Percentiles rank a stretch among this genome's conserved stretches.
These are phyloP conservation scores for Salvia splendens DNA, from an alignment of 257 asterid species.

Conservation along the genomic window DNA sequence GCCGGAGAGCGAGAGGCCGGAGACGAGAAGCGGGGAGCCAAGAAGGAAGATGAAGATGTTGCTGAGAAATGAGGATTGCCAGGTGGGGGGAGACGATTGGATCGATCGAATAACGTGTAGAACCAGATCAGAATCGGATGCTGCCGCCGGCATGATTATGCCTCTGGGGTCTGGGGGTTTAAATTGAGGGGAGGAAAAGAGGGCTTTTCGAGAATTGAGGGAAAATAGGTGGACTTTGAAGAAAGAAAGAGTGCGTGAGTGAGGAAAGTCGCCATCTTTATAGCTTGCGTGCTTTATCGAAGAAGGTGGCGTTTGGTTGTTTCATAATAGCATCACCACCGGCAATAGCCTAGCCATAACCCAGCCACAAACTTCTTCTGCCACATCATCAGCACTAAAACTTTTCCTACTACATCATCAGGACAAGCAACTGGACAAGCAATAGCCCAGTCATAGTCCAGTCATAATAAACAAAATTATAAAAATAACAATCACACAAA, in stretches of 20 bases:
- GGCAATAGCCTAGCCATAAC: too few species aligned
- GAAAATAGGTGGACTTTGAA: slow-evolving; percentile 29
- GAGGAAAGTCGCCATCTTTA: slow-evolving; percentile 40
- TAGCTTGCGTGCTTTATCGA: neutral
- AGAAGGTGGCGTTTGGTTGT: too few species aligned
- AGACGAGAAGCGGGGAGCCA: slow-evolving; percentile 71
- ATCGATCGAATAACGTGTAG: slow-evolving; percentile 57
- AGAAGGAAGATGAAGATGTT: slow-evolving; percentile 58
- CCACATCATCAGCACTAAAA: too few species aligned
- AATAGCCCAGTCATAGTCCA: too few species aligned
- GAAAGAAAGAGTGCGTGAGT: slow-evolving; percentile 17
- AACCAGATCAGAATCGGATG: slow-evolving; percentile 49
- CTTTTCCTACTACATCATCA: too few species aligned
- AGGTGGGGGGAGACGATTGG: slow-evolving; percentile 75
- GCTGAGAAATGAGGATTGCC: slow-evolving; percentile 74
- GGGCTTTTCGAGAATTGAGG: slow-evolving; percentile 36
- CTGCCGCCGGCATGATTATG: slow-evolving; percentile 37
- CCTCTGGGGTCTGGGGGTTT: slow-evolving; percentile 35
- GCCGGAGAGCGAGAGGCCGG: slow-evolving; percentile 83
- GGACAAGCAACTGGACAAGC: too few species aligned
- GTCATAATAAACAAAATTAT: too few species aligned
- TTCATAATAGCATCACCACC: too few species aligned
- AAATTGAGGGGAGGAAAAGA: slow-evolving; percentile 24
- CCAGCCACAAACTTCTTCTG: too few species aligned
- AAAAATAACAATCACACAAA: too few species aligned